Percentiles rank a stretch among this genome's conserved stretches.
Conservation (phyloP, 805 yeast species). For the Candida ulmi region DNA sequence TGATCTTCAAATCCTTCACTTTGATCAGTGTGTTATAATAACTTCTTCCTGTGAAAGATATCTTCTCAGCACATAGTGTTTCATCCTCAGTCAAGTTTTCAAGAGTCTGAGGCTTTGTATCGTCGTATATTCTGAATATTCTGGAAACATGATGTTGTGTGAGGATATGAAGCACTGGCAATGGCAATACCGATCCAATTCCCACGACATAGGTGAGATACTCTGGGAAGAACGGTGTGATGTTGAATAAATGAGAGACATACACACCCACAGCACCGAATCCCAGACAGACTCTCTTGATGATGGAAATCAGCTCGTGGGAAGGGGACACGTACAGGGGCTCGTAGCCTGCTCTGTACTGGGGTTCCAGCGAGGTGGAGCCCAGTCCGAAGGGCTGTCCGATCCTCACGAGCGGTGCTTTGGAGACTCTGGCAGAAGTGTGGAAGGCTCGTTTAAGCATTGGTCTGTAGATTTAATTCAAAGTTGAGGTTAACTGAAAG, state of each 20-base stretch:
- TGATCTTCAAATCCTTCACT: slow-evolving; percentile 40
- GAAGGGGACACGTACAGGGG: slow-evolving; percentile 65
- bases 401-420: slow-evolving; percentile 22
- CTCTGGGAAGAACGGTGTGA: slow-evolving; percentile 46
- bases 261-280: slow-evolving; percentile 56
- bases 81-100: slow-evolving; percentile 60
- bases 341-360: slow-evolving; percentile 49
- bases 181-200: slow-evolving; percentile 42
- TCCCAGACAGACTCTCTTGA: slow-evolving; percentile 58
- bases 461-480: no score
- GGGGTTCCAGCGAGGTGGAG: slow-evolving; percentile 42
- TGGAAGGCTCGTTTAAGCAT: not conserved
- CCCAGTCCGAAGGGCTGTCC: slow-evolving; percentile 36
- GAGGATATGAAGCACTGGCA: slow-evolving; percentile 51
- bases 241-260: slow-evolving; percentile 53
- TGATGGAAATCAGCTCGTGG: slow-evolving; percentile 52
- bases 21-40: slow-evolving; percentile 56
- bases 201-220: slow-evolving; percentile 37
- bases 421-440: not conserved
- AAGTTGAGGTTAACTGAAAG: no score
- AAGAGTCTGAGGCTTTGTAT: slow-evolving; percentile 53
- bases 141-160: slow-evolving; percentile 66
- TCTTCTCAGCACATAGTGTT: slow-evolving; percentile 59
- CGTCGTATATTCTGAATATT: slow-evolving; percentile 64
- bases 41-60: slow-evolving; percentile 60